A percentile compares a stretch with the other conserved stretches of the same genome.
Conservation (phyloP, 345 rosid species). For the Arabidopsis arenosa region DNA sequence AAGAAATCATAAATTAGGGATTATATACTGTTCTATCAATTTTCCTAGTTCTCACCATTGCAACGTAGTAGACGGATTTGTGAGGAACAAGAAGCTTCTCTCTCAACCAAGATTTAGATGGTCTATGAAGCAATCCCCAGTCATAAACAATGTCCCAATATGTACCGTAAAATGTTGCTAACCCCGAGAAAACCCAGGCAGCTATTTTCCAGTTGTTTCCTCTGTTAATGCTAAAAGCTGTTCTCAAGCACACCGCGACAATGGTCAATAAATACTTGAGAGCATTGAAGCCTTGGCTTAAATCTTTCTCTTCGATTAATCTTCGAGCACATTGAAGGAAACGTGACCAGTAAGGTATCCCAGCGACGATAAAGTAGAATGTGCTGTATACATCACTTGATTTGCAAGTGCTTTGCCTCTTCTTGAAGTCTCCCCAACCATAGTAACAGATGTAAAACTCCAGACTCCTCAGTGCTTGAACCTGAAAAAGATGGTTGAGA, state of each 20-base stretch:
- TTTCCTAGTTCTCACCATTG: conserved; percentile 54
- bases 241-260: conserved; percentile 62
- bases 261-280: conserved; percentile 60
- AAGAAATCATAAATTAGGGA: neutral
- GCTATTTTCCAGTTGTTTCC: conserved; percentile 47
- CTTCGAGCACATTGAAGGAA: conserved; percentile 70
- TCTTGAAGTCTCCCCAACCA: conserved; percentile 67
- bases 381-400: conserved; percentile 41
- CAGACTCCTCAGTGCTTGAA: conserved; percentile 74
- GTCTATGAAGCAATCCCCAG: conserved; percentile 69
- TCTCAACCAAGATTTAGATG: conserved; percentile 64
- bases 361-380: conserved; percentile 63
- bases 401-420: conserved; percentile 53
- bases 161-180: conserved; percentile 55
- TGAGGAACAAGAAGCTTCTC: conserved; percentile 65
- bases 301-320: conserved; percentile 63
- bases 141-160: conserved; percentile 76
- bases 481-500: conserved; percentile 40
- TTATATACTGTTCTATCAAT: neutral
- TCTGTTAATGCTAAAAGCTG: conserved; percentile 51
- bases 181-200: conserved; percentile 54
- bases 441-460: conserved; percentile 78
- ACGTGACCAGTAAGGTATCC: conserved; percentile 64
- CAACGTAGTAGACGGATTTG: conserved; percentile 55
- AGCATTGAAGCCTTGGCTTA: conserved; percentile 61